Percentiles rank a stretch among this genome's conserved stretches.
Evolutionary conservation across 2,329 filamentous ascomycete genomes (phyloP).

Genomic region (Aspergillus pseudoviridinutans): DNA sequence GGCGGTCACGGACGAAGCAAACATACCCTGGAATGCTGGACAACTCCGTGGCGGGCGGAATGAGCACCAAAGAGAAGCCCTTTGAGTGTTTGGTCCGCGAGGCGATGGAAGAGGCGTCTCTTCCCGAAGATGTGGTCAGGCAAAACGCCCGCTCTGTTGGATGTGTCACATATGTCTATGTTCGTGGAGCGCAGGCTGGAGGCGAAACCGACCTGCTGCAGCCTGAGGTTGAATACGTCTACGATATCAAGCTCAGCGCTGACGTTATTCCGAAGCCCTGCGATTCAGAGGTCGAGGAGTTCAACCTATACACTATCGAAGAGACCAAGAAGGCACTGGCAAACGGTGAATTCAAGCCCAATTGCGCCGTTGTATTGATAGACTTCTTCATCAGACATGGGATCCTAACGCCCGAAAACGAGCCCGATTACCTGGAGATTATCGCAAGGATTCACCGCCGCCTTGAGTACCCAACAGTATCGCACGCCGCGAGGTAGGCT

Average conservation of each 20-base stretch:
- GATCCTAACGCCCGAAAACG: slow-evolving; percentile 72
- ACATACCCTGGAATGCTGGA: slow-evolving; percentile 92
- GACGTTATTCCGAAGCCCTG: slow-evolving; percentile 69
- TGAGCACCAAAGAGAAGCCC: slow-evolving; percentile 74
- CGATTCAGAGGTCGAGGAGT: slow-evolving; percentile 85
- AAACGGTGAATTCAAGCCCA: slow-evolving; percentile 81
- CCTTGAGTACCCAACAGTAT: slow-evolving; percentile 72
- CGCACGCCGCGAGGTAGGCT: slow-evolving; percentile 16
- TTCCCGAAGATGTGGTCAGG: slow-evolving; percentile 67
- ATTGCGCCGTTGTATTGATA: slow-evolving; percentile 77
- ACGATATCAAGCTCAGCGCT: slow-evolving; percentile 73
- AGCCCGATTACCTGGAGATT: slow-evolving; percentile 75
- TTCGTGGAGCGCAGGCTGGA: slow-evolving; percentile 70
- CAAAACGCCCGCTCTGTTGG: slow-evolving; percentile 57
- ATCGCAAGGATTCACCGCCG: slow-evolving; percentile 69
- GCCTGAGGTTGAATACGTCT: slow-evolving; percentile 88
- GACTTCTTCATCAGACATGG: slow-evolving; percentile 89
- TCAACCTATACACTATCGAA: slow-evolving; percentile 72
- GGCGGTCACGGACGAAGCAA: slow-evolving; percentile 70
- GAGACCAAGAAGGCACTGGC: slow-evolving; percentile 68
- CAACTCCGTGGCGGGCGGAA: slow-evolving; percentile 85
- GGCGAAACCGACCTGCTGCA: slow-evolving; percentile 80
- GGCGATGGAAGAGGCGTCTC: slow-evolving; percentile 79
- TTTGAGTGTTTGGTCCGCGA: slow-evolving; percentile 83
- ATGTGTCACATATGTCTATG: slow-evolving; percentile 78